Percentiles rank a stretch among this genome's conserved stretches.
phyloP scores from a whole-genome alignment of 768 basidiomycete species.

The Mycena venus region DNA sequence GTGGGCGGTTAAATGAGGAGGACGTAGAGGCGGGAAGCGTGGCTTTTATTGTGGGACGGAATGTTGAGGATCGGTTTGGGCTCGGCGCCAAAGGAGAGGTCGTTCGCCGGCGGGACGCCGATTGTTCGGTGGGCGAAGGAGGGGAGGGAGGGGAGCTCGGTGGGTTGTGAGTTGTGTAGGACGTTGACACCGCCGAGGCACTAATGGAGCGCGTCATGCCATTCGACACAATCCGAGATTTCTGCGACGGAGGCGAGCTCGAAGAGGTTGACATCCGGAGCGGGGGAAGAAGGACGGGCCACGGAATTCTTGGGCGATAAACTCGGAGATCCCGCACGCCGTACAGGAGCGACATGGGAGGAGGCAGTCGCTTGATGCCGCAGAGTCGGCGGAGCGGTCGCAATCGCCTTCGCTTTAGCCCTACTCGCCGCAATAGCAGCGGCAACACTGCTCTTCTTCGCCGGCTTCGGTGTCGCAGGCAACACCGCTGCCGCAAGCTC shows the following conservation, averaged over 20 bases:
- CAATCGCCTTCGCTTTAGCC: conserved; percentile 88
- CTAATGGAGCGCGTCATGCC: conserved; percentile 61
- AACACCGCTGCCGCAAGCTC: conserved; percentile 53
- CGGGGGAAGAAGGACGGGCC: conserved; percentile 63
- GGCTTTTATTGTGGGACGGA: conserved; percentile 56
- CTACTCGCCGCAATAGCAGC: conserved; percentile 92
- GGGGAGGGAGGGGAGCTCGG: conserved; percentile 61
- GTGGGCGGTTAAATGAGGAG: conserved; percentile 41
- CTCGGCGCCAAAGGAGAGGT: conserved; percentile 64
- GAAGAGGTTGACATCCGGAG: conserved; percentile 59
- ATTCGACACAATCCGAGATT: conserved; percentile 58
- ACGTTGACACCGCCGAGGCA: conserved; percentile 42
- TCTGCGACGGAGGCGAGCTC: conserved; percentile 56
- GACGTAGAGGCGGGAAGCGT: conserved; percentile 55
- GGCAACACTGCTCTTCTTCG: conserved; percentile 86
- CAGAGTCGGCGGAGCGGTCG: conserved; percentile 83
- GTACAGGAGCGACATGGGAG: conserved; percentile 66
- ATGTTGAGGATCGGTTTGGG: conserved; percentile 46
- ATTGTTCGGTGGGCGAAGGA: conserved; percentile 46
- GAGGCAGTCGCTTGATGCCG: conserved; percentile 87
- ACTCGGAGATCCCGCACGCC: conserved; percentile 59
- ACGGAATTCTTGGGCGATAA: conserved; percentile 52
- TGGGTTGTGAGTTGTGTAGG: conserved; percentile 56
- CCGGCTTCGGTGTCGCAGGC: conserved; percentile 65
- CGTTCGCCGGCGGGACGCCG: conserved; percentile 55